Conservation (phyloP, 1,284 basidiomycete species). For the Cryptococcus hybrid region DNA sequence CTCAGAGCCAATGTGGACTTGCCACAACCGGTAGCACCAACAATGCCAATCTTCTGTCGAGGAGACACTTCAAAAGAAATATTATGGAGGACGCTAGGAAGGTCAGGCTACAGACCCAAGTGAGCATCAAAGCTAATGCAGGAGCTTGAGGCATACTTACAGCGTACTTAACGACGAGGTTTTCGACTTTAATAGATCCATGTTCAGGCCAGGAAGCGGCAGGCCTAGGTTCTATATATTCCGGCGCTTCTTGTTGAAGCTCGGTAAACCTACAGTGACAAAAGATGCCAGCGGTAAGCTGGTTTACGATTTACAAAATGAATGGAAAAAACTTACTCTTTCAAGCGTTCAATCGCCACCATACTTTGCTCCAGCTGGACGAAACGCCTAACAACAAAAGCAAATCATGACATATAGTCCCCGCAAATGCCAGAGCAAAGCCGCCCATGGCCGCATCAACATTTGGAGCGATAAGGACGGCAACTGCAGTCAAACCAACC, state of each 20-base stretch:
- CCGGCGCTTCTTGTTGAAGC: slow-evolving; percentile 69
- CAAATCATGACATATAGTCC: slow-evolving; percentile 69
- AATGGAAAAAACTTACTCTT: slow-evolving; percentile 25
- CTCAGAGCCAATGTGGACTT: slow-evolving; percentile 82
- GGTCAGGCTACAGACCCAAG: slow-evolving; percentile 44
- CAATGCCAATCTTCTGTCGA: slow-evolving; percentile 72
- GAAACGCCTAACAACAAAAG: slow-evolving; percentile 62
- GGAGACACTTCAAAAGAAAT: slow-evolving; percentile 69
- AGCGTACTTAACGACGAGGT: slow-evolving; percentile 82
- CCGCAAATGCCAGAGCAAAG: slow-evolving; percentile 79
- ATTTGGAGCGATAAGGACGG: slow-evolving; percentile 65
- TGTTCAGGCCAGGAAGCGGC: slow-evolving; percentile 73
- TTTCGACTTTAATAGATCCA: slow-evolving; percentile 73
- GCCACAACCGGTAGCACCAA: slow-evolving; percentile 77
- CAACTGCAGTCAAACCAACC: slow-evolving; percentile 67
- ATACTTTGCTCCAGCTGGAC: slow-evolving; percentile 89
- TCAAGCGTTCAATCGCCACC: slow-evolving; percentile 87
- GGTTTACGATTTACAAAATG: neutral
- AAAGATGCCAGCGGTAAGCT: neutral
- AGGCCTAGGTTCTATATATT: slow-evolving; percentile 83
- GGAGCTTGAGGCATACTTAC: slow-evolving; percentile 54
- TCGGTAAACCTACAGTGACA: slow-evolving; percentile 63
- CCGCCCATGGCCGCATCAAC: slow-evolving; percentile 75
- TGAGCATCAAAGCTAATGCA: neutral
- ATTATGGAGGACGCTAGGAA: slow-evolving; percentile 81